Conservation (phyloP, 805 yeast genomes). For the Lachancea sp. region DNA sequence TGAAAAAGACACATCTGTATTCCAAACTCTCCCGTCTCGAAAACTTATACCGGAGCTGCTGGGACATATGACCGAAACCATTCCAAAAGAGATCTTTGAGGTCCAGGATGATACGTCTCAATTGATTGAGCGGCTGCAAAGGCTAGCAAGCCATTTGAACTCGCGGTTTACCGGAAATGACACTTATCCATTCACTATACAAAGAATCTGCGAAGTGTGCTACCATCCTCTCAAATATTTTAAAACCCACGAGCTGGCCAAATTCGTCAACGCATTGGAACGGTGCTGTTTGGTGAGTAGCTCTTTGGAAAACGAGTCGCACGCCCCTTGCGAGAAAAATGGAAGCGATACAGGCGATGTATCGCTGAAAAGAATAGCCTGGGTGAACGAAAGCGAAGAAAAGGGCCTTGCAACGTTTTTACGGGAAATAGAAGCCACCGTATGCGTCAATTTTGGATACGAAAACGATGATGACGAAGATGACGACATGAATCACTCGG, state of each 20-base stretch:
- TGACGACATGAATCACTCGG: slow-evolving; percentile 12
- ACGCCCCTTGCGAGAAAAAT: background rate
- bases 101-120: slow-evolving; percentile 1
- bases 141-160: slow-evolving; percentile 13
- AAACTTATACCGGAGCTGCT: slow-evolving; percentile 18
- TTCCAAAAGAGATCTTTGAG: slow-evolving; percentile 23
- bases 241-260: slow-evolving; percentile 31
- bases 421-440: slow-evolving; percentile 27
- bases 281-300: slow-evolving; percentile 25
- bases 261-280: slow-evolving; percentile 40
- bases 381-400: slow-evolving; percentile 21
- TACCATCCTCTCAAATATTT: slow-evolving; percentile 39
- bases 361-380: slow-evolving; percentile 25
- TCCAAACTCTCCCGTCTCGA: slow-evolving; percentile 11
- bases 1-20: slow-evolving; percentile 11
- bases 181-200: slow-evolving; percentile 42
- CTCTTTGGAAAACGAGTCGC: slow-evolving; percentile 9
- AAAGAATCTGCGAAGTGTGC: slow-evolving; percentile 42
- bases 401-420: slow-evolving; percentile 20
- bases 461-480: slow-evolving; percentile 26
- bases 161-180: slow-evolving; percentile 14
- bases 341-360: slow-evolving; percentile 21
- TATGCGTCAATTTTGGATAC: slow-evolving; percentile 29
- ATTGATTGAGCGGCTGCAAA: slow-evolving; percentile 9
- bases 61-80: slow-evolving; percentile 20